Conservation (phyloP, 2,329 filamentous ascomycete species). For the Beauveria brongniartii region DNA sequence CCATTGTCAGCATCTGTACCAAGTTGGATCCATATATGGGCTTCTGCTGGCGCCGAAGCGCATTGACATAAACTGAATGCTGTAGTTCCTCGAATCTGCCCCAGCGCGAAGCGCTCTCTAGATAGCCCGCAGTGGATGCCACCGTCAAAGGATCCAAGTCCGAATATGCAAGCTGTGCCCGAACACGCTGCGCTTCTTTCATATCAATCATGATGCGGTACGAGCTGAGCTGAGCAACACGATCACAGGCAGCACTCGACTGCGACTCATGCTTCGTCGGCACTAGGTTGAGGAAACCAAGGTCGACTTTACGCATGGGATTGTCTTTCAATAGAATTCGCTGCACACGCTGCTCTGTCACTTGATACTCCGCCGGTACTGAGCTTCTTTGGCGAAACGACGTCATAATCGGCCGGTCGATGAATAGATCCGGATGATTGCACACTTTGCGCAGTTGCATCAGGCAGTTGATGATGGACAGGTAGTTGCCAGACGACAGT, state of each 20-base stretch:
- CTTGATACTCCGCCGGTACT: constrained; percentile 63
- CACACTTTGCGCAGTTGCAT: constrained; percentile 98
- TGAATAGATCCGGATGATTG: constrained; percentile 95
- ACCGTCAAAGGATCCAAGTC: constrained; percentile 58
- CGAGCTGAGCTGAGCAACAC: constrained; percentile 59
- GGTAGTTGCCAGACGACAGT: constrained; percentile 84
- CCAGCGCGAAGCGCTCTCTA: constrained; percentile 65
- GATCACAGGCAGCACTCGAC: constrained; percentile 45
- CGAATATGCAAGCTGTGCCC: constrained; percentile 47
- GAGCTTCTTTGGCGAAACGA: constrained; percentile 88
- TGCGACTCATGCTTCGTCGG: constrained; percentile 62
- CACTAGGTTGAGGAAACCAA: constrained; percentile 72
- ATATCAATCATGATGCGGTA: constrained; percentile 62
- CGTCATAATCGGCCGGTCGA: constrained; percentile 92
- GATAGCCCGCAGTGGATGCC: constrained; percentile 59
- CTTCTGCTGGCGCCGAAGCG: constrained; percentile 67
- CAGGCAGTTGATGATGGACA: constrained; percentile 96
- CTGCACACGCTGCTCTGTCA: constrained; percentile 63
- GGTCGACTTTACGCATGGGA: constrained; percentile 56
- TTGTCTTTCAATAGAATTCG: constrained; percentile 54
- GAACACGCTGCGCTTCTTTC: constrained; percentile 59
- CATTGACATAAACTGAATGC: constrained; percentile 72
- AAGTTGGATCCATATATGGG: constrained; percentile 76
- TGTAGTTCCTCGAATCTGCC: constrained; percentile 70
- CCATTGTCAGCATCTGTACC: constrained; percentile 65